A percentile compares a stretch with the other conserved stretches of the same genome.
Conservation (phyloP, 371 early-diverging fungal species). For the Saksenaea oblongispora region DNA sequence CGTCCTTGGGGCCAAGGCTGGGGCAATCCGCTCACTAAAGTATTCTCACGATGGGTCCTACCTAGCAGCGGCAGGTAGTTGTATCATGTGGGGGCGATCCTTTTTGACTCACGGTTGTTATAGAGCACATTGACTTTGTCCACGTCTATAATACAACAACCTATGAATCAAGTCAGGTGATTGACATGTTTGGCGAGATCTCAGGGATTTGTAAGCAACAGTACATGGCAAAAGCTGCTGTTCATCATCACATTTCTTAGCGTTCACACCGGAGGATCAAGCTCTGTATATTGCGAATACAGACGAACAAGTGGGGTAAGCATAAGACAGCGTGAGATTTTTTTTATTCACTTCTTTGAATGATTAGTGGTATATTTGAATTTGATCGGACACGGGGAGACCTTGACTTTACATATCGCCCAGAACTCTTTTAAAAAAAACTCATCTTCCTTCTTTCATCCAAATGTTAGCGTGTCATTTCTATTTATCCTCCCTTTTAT, state of each 20-base stretch:
- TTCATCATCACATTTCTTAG: conserved; percentile 9
- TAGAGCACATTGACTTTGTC: conserved; percentile 77
- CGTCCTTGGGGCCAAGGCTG: conserved; percentile 62
- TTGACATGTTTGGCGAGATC: conserved; percentile 87
- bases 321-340: not conserved
- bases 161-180: conserved; percentile 60
- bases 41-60: conserved; percentile 73
- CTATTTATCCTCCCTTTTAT: not conserved
- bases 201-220: conserved; percentile 58
- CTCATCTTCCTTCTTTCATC: not conserved
- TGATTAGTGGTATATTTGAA: conserved; percentile 20
- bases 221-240: too few species aligned
- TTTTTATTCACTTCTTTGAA: not conserved
- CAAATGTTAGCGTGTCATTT: not conserved
- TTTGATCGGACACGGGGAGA: not conserved
- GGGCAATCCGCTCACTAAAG: conserved; percentile 78
- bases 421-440: not conserved
- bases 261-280: conserved; percentile 57
- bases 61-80: conserved; percentile 68
- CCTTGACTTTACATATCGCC: not conserved
- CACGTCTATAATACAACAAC: conserved; percentile 66
- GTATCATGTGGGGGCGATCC: not conserved
- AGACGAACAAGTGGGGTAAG: conserved; percentile 28
- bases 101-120: not conserved
- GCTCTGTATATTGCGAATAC: conserved; percentile 62